Percentiles rank a stretch among this genome's conserved stretches.
phyloP scores from a whole-genome alignment of 2,329 filamentous ascomycete species.

The Rhynchosporium secalis region DNA sequence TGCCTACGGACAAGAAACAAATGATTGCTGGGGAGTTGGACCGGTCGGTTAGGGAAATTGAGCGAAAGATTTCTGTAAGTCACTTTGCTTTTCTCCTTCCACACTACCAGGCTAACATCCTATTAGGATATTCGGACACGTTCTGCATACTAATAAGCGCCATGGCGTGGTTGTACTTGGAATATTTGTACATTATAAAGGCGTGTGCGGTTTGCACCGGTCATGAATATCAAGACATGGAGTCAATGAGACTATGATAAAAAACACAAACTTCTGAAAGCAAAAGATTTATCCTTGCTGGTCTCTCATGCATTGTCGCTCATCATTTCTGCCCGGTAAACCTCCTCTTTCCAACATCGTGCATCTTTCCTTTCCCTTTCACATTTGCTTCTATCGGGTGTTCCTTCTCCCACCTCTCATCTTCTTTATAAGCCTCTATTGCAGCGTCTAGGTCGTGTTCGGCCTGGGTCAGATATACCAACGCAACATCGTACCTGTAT shows the following conservation, averaged over 20 bases:
- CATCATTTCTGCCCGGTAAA: slow-evolving; percentile 36
- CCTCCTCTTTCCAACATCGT: slow-evolving; percentile 36
- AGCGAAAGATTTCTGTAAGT: slow-evolving; percentile 83
- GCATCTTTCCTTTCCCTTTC: slow-evolving; percentile 45
- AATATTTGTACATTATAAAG: slow-evolving; percentile 30
- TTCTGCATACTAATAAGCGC: slow-evolving; percentile 49
- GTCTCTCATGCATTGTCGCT: slow-evolving; percentile 8
- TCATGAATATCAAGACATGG: slow-evolving; percentile 28
- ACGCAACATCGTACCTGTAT: slow-evolving; percentile 64
- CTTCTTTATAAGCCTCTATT: slow-evolving; percentile 63
- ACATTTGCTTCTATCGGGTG: slow-evolving; percentile 57
- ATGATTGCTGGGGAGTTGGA: slow-evolving; percentile 94
- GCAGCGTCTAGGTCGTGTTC: slow-evolving; percentile 67
- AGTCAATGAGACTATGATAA: slow-evolving; percentile 25
- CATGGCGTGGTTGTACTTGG: slow-evolving; percentile 14
- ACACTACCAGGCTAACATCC: slow-evolving; percentile 25
- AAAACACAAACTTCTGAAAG: slow-evolving; percentile 19
- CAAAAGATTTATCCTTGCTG: slow-evolving; percentile 1
- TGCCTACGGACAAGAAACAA: slow-evolving; percentile 86
- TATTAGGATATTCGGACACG: slow-evolving; percentile 56
- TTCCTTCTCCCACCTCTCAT: slow-evolving; percentile 73
- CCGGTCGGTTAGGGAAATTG: slow-evolving; percentile 86
- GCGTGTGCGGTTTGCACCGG: slow-evolving; percentile 17
- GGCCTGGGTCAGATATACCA: slow-evolving; percentile 71
- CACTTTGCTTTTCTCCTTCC: neutral